phyloP scores from a whole-genome alignment of 1,139 yeast genomes.

The Candida glucosophila region DNA sequence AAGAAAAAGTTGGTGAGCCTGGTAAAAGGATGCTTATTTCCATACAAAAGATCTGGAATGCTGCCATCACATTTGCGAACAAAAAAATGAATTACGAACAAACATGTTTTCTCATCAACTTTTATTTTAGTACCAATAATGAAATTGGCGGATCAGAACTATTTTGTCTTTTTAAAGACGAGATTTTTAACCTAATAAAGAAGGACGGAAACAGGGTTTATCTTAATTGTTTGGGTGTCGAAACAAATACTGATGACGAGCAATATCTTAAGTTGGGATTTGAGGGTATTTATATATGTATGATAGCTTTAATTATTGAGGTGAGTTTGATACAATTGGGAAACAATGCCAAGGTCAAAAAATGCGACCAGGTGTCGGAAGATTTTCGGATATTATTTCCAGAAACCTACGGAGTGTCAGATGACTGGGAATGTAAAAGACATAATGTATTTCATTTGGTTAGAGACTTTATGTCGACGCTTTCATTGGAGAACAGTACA shows the following conservation, averaged over 20 bases:
- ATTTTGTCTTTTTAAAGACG: slow-evolving; percentile 18
- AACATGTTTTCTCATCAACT: slow-evolving; percentile 23
- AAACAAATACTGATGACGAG: slow-evolving; percentile 6
- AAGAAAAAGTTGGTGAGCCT: background rate
- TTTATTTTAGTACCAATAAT: slow-evolving; percentile 22
- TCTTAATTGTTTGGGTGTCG: slow-evolving; percentile 6
- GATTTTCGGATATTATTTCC: no score
- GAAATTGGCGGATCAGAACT: slow-evolving; percentile 16
- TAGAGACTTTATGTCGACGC: no score
- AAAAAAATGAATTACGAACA: slow-evolving; percentile 19
- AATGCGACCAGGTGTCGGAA: no score
- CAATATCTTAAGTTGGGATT: background rate
- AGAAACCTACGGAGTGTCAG: no score
- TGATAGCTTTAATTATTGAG: slow-evolving; percentile 24
- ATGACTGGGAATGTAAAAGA: no score
- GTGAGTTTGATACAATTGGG: no score
- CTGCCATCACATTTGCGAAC: slow-evolving; percentile 14
- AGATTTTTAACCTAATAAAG: slow-evolving; percentile 14
- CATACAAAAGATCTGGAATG: slow-evolving; percentile 22
- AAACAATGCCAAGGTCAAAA: no score
- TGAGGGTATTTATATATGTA: slow-evolving; percentile 18
- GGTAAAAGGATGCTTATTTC: background rate
- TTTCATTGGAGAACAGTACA: no score
- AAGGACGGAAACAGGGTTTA: slow-evolving; percentile 11
- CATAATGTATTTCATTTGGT: no score